These are phyloP conservation scores for Xylariaceae sp. DNA, from an alignment of 2,329 filamentous ascomycete species.

Conservation along the genomic window DNA sequence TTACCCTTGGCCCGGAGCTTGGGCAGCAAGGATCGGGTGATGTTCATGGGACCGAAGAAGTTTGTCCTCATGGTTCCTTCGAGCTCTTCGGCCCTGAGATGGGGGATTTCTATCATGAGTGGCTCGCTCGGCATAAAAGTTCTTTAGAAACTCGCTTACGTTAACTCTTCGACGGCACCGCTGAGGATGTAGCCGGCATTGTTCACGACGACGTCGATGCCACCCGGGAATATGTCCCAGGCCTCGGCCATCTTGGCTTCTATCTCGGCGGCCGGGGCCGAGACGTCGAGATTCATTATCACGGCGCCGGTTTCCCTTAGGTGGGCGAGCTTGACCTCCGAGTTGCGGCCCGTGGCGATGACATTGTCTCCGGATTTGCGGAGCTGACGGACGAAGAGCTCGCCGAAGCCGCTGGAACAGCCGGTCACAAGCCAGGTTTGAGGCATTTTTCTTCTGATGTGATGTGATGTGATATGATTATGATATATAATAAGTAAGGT, in stretches of 20 bases:
- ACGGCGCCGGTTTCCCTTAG: constrained; percentile 32
- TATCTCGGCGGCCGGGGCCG: constrained; percentile 20
- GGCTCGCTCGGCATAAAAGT: not conserved
- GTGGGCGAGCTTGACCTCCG: constrained; percentile 29
- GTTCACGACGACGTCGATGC: constrained; percentile 27
- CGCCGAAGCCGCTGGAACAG: constrained; percentile 39
- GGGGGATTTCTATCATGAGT: not conserved
- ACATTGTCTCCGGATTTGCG: constrained; percentile 35
- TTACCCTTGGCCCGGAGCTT: constrained; percentile 27
- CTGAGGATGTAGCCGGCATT: constrained; percentile 30
- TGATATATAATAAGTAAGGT: no score
- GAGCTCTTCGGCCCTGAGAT: constrained; percentile 25
- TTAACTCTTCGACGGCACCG: constrained; percentile 29
- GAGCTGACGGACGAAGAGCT: constrained; percentile 34
- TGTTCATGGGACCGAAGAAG: constrained; percentile 35
- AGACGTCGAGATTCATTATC: constrained; percentile 30
- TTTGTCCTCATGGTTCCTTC: constrained; percentile 32
- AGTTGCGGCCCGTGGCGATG: constrained; percentile 38
- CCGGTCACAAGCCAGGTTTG: constrained; percentile 38
- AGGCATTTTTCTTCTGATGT: not conserved
- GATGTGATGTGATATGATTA: no score
- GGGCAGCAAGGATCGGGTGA: constrained; percentile 33
- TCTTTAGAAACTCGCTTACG: constrained; percentile 7
- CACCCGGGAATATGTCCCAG: constrained; percentile 21
- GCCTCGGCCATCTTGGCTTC: constrained; percentile 21